Evolutionary conservation across 192 early-diverging fungal genomes (phyloP).

Genomic region (Funneliformis geosporum): DNA sequence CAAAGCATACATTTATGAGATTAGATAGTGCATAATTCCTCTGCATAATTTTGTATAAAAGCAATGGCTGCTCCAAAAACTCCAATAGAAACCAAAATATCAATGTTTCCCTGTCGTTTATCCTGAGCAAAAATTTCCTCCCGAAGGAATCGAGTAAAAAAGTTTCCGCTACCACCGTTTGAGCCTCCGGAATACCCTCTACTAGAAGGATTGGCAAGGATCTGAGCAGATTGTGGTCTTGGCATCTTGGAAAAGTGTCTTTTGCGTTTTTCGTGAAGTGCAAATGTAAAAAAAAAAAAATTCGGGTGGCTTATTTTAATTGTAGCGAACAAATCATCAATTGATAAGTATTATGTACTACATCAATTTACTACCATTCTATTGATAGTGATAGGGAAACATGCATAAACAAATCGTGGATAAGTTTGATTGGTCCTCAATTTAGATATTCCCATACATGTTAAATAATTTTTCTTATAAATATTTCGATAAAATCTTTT

Average conservation of each 20-base stretch:
- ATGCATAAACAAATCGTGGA: constrained; percentile 7
- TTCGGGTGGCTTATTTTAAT: not conserved
- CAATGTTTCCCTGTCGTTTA: constrained; percentile 46
- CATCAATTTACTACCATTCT: not conserved
- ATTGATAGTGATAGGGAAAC: not conserved
- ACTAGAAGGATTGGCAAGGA: not conserved
- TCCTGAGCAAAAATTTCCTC: constrained; percentile 45
- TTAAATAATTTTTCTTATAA: not conserved
- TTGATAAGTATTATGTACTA: constrained; percentile 15
- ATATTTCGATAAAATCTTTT: not conserved
- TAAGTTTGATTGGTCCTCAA: not conserved
- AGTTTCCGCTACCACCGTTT: not conserved
- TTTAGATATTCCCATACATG: not conserved
- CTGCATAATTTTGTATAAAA: constrained; percentile 48
- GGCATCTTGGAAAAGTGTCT: not conserved
- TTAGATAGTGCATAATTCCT: constrained; percentile 34
- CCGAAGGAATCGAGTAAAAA: constrained; percentile 36
- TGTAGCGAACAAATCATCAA: constrained; percentile 5
- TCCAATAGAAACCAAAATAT: constrained; percentile 45
- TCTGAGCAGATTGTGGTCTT: not conserved
- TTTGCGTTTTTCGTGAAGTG: not conserved
- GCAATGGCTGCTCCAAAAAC: constrained; percentile 47
- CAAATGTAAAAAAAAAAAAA: not conserved
- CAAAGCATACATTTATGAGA: not conserved
- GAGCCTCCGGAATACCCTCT: not conserved